phyloP scores from a whole-genome alignment of 768 basidiomycete genomes.

The Tremella mesenterica region DNA sequence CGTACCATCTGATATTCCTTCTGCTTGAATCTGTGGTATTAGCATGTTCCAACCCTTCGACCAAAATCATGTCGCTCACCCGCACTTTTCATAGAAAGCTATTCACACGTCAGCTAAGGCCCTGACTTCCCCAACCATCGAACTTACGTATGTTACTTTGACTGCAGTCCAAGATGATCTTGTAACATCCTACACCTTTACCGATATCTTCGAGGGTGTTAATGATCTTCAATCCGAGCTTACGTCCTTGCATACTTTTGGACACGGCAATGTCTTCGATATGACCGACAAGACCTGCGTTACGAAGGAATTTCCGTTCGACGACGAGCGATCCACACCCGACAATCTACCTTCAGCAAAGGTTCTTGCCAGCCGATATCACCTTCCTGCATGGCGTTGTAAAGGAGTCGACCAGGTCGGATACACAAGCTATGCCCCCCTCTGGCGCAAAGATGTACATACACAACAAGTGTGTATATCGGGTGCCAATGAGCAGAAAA shows the following conservation, averaged over 20 bases:
- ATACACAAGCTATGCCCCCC: too few relatives aligned
- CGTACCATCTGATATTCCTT: constrained; percentile 87
- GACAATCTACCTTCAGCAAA: constrained; percentile 53
- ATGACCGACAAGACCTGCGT: constrained; percentile 79
- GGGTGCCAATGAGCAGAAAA: too few relatives aligned
- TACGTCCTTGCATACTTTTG: constrained; percentile 78
- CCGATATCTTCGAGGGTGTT: constrained; percentile 72
- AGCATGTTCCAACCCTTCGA: background rate
- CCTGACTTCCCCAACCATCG: background rate
- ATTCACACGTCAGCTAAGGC: constrained; percentile 7
- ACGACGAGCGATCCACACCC: constrained; percentile 75
- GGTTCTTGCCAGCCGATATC: background rate
- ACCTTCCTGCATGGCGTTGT: too few relatives aligned
- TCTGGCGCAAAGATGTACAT: too few relatives aligned
- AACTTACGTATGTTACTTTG: constrained; percentile 80
- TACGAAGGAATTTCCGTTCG: constrained; percentile 89
- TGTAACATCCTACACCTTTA: constrained; percentile 74
- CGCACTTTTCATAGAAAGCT: constrained; percentile 96
- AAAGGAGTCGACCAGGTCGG: background rate
- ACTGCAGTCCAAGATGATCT: constrained; percentile 94
- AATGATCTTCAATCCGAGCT: constrained; percentile 79
- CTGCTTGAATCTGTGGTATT: constrained; percentile 50
- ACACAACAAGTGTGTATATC: too few relatives aligned
- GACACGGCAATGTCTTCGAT: constrained; percentile 97
- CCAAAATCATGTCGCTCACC: constrained; percentile 12